These are phyloP conservation scores for Turnera subulata DNA, from an alignment of 345 rosid genomes.

Conservation along the genomic window DNA sequence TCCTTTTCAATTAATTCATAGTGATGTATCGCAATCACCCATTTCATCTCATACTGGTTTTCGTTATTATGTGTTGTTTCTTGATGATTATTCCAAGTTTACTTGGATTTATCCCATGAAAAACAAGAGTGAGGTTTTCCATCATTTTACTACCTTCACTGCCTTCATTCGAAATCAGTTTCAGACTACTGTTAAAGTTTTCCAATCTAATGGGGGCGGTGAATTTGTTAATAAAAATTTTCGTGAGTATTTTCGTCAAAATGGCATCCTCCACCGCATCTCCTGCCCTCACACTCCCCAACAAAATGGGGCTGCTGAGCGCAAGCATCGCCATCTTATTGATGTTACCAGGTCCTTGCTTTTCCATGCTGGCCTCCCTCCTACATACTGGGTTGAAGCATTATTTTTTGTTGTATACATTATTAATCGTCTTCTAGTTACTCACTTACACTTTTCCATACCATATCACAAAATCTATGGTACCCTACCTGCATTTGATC, in stretches of 20 bases:
- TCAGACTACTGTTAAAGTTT: background rate
- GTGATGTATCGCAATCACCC: background rate
- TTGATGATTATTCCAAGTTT: background rate
- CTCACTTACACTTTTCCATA: background rate
- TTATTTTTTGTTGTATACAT: no score
- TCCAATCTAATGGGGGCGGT: no score
- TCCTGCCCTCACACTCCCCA: background rate
- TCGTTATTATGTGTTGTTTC: no score
- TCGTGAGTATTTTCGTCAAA: background rate
- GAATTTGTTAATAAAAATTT: background rate
- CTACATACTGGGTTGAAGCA: background rate
- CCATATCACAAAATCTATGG: background rate
- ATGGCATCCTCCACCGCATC: background rate
- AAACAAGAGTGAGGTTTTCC: no score
- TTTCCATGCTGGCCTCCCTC: background rate
- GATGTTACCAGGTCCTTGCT: background rate
- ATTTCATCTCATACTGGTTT: background rate
- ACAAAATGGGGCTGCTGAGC: conserved; percentile 1
- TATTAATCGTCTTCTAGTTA: no score
- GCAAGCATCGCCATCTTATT: background rate
- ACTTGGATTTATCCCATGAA: background rate
- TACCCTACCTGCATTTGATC: background rate
- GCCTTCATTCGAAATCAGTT: background rate
- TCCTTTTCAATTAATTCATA: background rate
- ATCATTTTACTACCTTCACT: background rate